Percentiles rank a stretch among this genome's conserved stretches.
Evolutionary conservation across 768 basidiomycete genomes (phyloP).

Genomic region (Tylopilus cervinicoccineus): DNA sequence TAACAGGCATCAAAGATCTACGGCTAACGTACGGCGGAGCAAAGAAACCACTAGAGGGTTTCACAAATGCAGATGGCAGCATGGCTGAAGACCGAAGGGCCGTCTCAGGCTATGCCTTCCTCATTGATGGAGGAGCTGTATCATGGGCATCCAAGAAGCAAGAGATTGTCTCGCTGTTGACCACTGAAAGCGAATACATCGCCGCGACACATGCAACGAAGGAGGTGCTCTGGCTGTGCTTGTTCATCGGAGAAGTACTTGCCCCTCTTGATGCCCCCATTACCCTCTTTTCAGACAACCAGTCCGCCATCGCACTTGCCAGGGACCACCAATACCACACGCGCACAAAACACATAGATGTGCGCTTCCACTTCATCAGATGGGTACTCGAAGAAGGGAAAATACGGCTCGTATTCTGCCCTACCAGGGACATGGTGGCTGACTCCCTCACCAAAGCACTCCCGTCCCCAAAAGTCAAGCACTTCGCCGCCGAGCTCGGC

Average conservation of each 20-base stretch:
- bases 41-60: not conserved
- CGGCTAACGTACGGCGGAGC: no score
- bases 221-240: not conserved
- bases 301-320: no score
- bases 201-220: not conserved
- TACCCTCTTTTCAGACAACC: no score
- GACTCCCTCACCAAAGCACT: no score
- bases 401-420: no score
- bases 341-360: not conserved
- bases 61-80: not conserved
- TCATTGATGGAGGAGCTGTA: not conserved
- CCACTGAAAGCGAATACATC: not conserved
- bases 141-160: not conserved
- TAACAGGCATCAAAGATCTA: not conserved
- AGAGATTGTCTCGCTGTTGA: not conserved
- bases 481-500: no score
- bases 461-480: no score
- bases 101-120: not conserved
- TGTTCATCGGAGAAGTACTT: not conserved
- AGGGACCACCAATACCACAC: no score
- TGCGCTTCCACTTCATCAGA: not conserved
- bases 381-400: not conserved
- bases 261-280: no score
- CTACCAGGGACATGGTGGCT: no score
- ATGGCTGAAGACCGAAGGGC: not conserved